Conservation (phyloP, 352 stramenopile genomes). For the Phytophthora capsici region DNA sequence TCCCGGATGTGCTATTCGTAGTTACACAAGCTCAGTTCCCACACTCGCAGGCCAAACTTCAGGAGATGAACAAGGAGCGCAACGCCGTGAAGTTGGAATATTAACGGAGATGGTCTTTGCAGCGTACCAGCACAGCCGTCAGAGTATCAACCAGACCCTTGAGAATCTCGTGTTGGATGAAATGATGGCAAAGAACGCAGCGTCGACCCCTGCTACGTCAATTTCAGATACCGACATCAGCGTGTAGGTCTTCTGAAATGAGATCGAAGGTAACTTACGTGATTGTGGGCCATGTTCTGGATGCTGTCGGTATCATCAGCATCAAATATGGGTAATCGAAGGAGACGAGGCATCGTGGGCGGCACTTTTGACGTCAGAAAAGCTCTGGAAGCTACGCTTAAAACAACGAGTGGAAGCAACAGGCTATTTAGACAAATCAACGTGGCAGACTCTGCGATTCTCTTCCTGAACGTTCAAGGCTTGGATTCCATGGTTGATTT, state of each 20-base stretch:
- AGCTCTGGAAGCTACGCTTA: neutral
- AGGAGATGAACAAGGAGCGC: conserved; percentile 12
- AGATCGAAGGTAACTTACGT: neutral
- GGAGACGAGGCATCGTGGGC: neutral
- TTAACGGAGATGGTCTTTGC: conserved; percentile 42
- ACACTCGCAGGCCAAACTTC: conserved; percentile 21
- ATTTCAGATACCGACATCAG: conserved; percentile 16
- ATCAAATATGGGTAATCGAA: neutral
- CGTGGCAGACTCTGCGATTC: neutral
- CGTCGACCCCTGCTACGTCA: conserved; percentile 6
- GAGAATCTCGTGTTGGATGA: conserved; percentile 47
- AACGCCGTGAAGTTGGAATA: conserved; percentile 37
- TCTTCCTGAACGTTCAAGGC: too few species aligned
- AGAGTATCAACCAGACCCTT: conserved; percentile 39
- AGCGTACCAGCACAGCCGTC: conserved; percentile 34
- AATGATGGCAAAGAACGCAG: conserved; percentile 32
- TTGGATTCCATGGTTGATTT: too few species aligned
- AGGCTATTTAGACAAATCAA: conserved; percentile 12
- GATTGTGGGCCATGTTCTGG: too few species aligned
- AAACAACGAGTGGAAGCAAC: neutral
- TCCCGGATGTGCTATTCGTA: conserved; percentile 20
- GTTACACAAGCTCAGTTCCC: conserved; percentile 38
- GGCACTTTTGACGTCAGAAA: too few species aligned
- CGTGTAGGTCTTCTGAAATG: neutral
- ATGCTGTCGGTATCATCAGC: too few species aligned